phyloP scores from a whole-genome alignment of 148 eudicot species.

The Rhododendron williamsianum region DNA sequence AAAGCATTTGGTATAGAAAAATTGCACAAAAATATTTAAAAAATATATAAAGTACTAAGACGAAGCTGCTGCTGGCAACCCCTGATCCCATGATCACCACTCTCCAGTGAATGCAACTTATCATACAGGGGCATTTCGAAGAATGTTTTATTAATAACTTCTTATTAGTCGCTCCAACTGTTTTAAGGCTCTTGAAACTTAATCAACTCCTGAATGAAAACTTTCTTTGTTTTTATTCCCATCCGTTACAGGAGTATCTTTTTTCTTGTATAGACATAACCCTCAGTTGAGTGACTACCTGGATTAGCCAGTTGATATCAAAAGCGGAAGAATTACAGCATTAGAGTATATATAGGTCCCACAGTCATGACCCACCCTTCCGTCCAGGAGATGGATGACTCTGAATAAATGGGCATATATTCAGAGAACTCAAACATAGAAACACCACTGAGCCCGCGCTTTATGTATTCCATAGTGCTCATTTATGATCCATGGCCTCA shows the following conservation, averaged over 20 bases:
- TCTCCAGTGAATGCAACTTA: not conserved
- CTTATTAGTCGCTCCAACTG: not conserved
- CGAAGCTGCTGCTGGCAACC: not conserved
- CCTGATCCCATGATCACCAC: not conserved
- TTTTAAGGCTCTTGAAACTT: not conserved
- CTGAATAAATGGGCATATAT: not conserved
- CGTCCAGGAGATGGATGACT: not conserved
- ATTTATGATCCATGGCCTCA: not conserved
- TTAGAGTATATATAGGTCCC: not conserved
- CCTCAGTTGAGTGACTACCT: not conserved
- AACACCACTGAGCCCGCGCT: not conserved
- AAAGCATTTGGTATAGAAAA: slow-evolving; percentile 1
- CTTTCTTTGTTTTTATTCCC: not conserved
- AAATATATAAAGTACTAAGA: not conserved
- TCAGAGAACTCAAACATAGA: not conserved
- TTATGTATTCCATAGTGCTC: not conserved
- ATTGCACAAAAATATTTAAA: not conserved
- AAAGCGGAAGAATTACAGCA: not conserved
- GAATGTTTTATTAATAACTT: not conserved
- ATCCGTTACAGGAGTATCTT: not conserved
- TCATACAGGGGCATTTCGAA: not conserved
- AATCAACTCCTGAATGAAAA: too few relatives aligned
- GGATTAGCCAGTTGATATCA: not conserved
- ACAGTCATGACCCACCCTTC: not conserved
- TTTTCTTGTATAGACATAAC: not conserved